Percentiles rank a stretch among this genome's conserved stretches.
These are phyloP conservation scores for Cronartium quercuum DNA, from an alignment of 1,284 basidiomycete species.

Conservation along the genomic window DNA sequence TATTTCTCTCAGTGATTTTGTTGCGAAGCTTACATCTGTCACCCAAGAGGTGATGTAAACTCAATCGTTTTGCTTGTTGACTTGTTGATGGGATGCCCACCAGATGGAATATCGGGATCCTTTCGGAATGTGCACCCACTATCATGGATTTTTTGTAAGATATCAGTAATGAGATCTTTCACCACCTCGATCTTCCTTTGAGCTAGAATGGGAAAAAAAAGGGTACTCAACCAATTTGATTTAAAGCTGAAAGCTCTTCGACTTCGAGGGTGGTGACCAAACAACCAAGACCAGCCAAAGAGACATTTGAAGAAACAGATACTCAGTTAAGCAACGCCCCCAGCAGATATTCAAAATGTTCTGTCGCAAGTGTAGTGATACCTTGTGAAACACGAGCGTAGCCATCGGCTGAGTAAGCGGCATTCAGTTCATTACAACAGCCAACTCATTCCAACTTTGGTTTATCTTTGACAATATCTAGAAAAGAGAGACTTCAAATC, in stretches of 20 bases:
- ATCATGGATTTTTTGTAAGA: not conserved
- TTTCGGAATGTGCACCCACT: not conserved
- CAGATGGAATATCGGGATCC: not conserved
- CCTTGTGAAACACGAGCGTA: constrained; percentile 60
- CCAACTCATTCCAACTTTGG: constrained; percentile 77
- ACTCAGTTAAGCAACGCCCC: not conserved
- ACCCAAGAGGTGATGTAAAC: not conserved
- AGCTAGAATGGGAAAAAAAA: not conserved
- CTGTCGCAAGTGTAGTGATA: not conserved
- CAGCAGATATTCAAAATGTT: too few species aligned
- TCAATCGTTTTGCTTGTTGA: not conserved
- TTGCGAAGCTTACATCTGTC: not conserved
- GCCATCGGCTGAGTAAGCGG: constrained; percentile 80
- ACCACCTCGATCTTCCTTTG: not conserved
- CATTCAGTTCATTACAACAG: constrained; percentile 57
- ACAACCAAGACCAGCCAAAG: not conserved
- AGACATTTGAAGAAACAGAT: not conserved
- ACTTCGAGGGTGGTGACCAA: not conserved
- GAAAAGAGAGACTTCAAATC: constrained; percentile 47
- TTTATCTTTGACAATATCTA: constrained; percentile 77
- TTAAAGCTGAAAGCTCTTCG: not conserved
- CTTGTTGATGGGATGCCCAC: not conserved
- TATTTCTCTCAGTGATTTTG: too few species aligned
- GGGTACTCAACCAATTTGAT: not conserved
- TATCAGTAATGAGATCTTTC: not conserved